Base-by-base conservation (phyloP, 768 basidiomycete genomes). In the Pisolithus albus region DNA sequence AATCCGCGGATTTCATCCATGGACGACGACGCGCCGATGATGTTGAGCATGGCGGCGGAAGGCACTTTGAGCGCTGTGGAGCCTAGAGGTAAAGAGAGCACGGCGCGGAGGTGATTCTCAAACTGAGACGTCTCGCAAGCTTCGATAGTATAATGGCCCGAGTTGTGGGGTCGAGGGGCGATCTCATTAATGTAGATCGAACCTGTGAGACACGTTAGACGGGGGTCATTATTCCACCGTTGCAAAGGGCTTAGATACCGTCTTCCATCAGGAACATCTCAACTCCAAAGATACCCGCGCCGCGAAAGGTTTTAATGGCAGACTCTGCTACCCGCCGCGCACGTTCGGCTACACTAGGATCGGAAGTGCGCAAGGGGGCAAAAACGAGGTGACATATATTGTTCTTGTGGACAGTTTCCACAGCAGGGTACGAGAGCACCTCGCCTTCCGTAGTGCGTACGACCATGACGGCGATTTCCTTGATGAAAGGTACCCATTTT, bases 81-180 rank as follows among this genome's bases (percentile, higher is more conserved):
- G 24, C 94, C 95, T 18, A 98, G 78, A 7, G 94, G 93, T 5
- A 97, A 78, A 36, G 78, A 80, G 13, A 97, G 82, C 66, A 99
- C 94, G 18, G 93, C 89, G 34, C 93, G 91, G 47, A 98, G 84
- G 67, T 98, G 96, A 59, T 97, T 96, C 67, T 92, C 92, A 70
- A 90, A 99, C 70, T 98, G 96, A 2, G 95, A 97, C 2, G 92
- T 90, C 59, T 91, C 77, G 67, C 93, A 98, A 0, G 95, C 93
- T 71, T 98, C 96, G 63, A 98, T 98, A 26, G 94, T 96, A 69
- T 97, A 95, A 66, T 99, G 96, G 0, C 95, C 96, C 8, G 94
- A 97, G 71, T 98, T 99, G 67, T 99, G 96, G 1, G 96, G 95
- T 16, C 96, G 81, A 11, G 96, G 96, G 0, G 96, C 96, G 54